Base-by-base conservation (phyloP, 2,329 filamentous ascomycete species). In the Onygenales sp. region DNA sequence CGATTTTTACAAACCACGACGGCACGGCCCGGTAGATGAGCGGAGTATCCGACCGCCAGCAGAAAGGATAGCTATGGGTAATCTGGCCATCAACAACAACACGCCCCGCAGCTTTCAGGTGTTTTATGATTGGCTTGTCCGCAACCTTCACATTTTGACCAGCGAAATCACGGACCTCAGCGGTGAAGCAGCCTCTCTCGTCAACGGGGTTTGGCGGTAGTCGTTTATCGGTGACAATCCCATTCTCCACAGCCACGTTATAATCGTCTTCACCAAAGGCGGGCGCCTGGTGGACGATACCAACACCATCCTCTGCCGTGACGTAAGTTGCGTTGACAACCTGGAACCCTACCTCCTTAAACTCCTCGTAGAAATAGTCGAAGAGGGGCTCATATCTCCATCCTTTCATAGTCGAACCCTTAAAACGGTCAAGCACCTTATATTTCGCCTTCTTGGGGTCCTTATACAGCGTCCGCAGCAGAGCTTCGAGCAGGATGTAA, bases 251-350 rank as follows among this genome's bases (percentile, higher is more conserved):
- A 7, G 87, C 88, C 55, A 93, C 83, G 60, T 85, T 85, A 76
- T 95, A 96, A 84, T 97, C 92, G 59, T 96, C 92, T 72, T 96
- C 89, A 80, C 92, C 92, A 66, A 92, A 96, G 1, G 90, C 89
- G 2, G 92, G 92, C 4, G 92, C 81, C 70, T 96, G 90, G 70
- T 97, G 92, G 44, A 97, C 92, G 58, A 97, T 86, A 65, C 92
- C 92, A 36, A 89, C 89, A 83, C 92, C 92, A 64, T 89, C 90
- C 56, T 93, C 90, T 33, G 86, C 83, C 31, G 88, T 93, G 54
- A 96, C 91, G 64, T 96, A 96, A 6, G 78, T 83, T 39, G 87
- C 92, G 60, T 87, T 90, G 58, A 95, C 67, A 4, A 96, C 86
- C 61, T 79, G 82, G 78, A 95, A 96, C 3, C 83, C 89, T 56